phyloP scores from a whole-genome alignment of 176 grass and related monocot species.

The Microstegium vimineum region DNA sequence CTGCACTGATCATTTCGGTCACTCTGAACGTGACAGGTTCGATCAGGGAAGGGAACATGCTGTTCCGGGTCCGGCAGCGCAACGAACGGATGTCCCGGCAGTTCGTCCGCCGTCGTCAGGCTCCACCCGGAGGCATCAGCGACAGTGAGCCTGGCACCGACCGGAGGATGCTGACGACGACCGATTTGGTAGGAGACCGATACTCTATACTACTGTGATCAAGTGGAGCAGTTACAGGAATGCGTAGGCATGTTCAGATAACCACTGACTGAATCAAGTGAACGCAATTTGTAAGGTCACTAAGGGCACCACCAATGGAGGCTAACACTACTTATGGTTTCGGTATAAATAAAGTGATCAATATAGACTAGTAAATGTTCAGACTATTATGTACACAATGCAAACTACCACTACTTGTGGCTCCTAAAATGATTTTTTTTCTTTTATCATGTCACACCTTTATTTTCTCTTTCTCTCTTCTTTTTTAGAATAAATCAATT shows the following conservation, averaged over 20 bases:
- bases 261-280: background rate
- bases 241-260: background rate
- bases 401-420: too few species aligned
- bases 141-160: slow-evolving; percentile 34
- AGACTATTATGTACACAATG: too few species aligned
- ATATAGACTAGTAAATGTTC: too few species aligned
- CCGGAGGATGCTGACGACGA: slow-evolving; percentile 28
- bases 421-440: too few species aligned
- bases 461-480: too few species aligned
- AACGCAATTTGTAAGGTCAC: background rate
- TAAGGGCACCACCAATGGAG: too few species aligned
- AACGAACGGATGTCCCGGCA: slow-evolving; percentile 43
- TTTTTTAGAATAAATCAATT: too few species aligned
- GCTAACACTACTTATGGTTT: too few species aligned
- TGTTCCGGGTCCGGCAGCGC: background rate
- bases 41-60: background rate
- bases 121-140: slow-evolving; percentile 33
- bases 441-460: too few species aligned
- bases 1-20: background rate
- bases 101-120: slow-evolving; percentile 30
- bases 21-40: background rate
- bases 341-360: too few species aligned
- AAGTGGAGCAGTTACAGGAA: background rate
- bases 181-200: slow-evolving; percentile 45
- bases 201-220: too few species aligned